Evolutionary conservation across 2,329 filamentous ascomycete species (phyloP).

Genomic region (Phaeosphaeria sp.): DNA sequence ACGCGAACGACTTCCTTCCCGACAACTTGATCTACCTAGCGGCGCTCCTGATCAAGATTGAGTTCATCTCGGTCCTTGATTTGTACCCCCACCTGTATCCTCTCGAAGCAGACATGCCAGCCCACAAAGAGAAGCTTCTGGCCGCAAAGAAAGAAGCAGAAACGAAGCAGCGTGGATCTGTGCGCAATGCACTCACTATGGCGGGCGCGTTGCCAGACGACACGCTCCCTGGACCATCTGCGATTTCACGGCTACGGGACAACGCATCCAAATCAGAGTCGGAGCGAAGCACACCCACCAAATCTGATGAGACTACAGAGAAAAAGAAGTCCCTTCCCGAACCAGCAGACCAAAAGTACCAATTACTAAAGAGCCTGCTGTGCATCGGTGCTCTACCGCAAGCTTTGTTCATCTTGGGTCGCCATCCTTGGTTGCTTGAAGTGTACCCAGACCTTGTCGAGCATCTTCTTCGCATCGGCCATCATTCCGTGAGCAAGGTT

Average conservation of each 20-base stretch:
- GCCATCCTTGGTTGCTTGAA: slow-evolving; percentile 91
- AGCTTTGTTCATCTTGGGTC: slow-evolving; percentile 87
- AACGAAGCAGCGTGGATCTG: slow-evolving; percentile 69
- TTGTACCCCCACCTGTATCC: slow-evolving; percentile 93
- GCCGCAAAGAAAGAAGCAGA: slow-evolving; percentile 75
- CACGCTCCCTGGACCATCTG: slow-evolving; percentile 61
- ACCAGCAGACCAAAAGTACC: slow-evolving; percentile 85
- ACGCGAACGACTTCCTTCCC: slow-evolving; percentile 78
- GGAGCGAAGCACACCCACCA: slow-evolving; percentile 51
- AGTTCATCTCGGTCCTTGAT: slow-evolving; percentile 91
- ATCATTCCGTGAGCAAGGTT: slow-evolving; percentile 81
- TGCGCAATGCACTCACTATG: slow-evolving; percentile 83
- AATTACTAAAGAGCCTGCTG: slow-evolving; percentile 82
- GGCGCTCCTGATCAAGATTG: slow-evolving; percentile 93
- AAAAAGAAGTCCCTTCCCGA: slow-evolving; percentile 67
- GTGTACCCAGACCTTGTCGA: slow-evolving; percentile 81
- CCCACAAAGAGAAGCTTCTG: slow-evolving; percentile 71
- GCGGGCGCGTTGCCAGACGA: slow-evolving; percentile 90
- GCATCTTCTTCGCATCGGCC: slow-evolving; percentile 82
- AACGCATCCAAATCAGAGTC: slow-evolving; percentile 56
- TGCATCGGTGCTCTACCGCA: slow-evolving; percentile 93
- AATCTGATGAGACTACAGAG: slow-evolving; percentile 49
- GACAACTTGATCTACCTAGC: slow-evolving; percentile 93
- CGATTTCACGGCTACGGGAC: slow-evolving; percentile 57
- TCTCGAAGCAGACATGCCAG: slow-evolving; percentile 80